A percentile compares a stretch with the other conserved stretches of the same genome.
These are phyloP conservation scores for Rhizopus delemar DNA, from an alignment of 371 early-diverging fungal genomes.

Conservation along the genomic window DNA sequence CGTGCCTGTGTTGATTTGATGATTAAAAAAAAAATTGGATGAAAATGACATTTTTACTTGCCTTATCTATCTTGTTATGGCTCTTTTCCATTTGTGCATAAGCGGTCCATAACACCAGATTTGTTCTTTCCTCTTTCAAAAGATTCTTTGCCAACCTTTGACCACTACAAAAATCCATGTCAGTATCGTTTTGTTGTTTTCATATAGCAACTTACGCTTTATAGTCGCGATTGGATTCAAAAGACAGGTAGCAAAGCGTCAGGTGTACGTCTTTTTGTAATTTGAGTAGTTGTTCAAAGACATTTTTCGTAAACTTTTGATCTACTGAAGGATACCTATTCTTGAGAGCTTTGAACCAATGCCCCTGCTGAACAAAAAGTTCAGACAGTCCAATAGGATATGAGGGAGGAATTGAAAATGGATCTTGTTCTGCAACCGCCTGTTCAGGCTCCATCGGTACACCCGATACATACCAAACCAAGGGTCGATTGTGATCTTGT, in stretches of 20 bases:
- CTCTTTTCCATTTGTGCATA: conserved; percentile 67
- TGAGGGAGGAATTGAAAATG: conserved; percentile 48
- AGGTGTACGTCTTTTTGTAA: conserved; percentile 38
- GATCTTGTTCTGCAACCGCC: conserved; percentile 15
- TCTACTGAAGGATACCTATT: conserved; percentile 27
- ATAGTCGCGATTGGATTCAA: conserved; percentile 47
- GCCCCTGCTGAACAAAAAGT: conserved; percentile 36
- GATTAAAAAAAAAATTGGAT: background rate
- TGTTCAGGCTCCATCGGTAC: conserved; percentile 52
- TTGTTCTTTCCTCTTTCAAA: conserved; percentile 59
- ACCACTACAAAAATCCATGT: conserved; percentile 41
- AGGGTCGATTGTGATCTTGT: conserved; percentile 4
- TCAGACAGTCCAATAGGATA: conserved; percentile 53
- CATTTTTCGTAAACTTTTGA: conserved; percentile 52
- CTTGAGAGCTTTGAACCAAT: conserved; percentile 44
- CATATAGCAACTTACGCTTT: conserved; percentile 33
- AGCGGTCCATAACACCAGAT: conserved; percentile 66
- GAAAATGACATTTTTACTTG: conserved; percentile 6
- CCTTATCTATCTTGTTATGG: conserved; percentile 35
- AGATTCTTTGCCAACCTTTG: conserved; percentile 59
- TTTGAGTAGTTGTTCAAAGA: conserved; percentile 42
- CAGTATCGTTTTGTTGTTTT: background rate
- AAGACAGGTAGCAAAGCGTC: conserved; percentile 43
- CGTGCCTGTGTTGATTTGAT: conserved; percentile 51
- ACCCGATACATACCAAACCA: conserved; percentile 41